A percentile compares a stretch with the other conserved stretches of the same genome.
Conservation (phyloP, 345 rosid species). For the Hypericum perforatum region DNA sequence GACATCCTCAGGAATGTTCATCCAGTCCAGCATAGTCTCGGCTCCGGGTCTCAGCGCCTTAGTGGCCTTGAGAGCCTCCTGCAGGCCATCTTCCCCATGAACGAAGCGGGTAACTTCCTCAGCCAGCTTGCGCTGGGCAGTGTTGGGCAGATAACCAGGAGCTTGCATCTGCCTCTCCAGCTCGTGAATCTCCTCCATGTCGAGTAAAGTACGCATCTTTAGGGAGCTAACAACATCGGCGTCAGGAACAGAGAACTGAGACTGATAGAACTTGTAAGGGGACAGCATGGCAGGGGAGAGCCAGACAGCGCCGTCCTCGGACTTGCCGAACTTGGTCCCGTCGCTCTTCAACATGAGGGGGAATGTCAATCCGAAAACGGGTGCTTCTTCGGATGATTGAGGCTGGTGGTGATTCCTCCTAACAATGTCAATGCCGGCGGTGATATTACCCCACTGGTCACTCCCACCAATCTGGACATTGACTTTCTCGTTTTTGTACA, state of each 20-base stretch:
- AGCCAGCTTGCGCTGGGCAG: conserved; percentile 66
- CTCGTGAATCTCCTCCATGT: conserved; percentile 53
- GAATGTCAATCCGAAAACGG: conserved; percentile 75
- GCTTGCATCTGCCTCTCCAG: conserved; percentile 58
- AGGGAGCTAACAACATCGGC: conserved; percentile 70
- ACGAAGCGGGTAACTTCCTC: conserved; percentile 88
- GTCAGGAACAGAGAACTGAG: conserved; percentile 88
- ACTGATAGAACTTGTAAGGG: conserved; percentile 87
- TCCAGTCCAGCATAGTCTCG: conserved; percentile 84
- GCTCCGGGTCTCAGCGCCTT: conserved; percentile 90
- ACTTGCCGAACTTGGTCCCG: conserved; percentile 91
- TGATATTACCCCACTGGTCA: conserved; percentile 96
- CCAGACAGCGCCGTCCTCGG: conserved; percentile 99
- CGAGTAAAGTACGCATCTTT: conserved; percentile 65
- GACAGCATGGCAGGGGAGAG: conserved; percentile 62
- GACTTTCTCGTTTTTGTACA: conserved; percentile 62
- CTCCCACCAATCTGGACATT: conserved; percentile 96
- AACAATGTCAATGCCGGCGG: conserved; percentile 85
- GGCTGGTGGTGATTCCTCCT: conserved; percentile 56
- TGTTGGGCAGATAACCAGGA: conserved; percentile 63
- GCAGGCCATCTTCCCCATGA: conserved; percentile 83
- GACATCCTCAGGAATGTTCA: conserved; percentile 73
- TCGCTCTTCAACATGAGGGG: conserved; percentile 82
- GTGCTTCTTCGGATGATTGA: conserved; percentile 35
- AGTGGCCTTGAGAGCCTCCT: conserved; percentile 83